Percentiles rank a stretch among this genome's conserved stretches.
These are phyloP conservation scores for Candida ulmi DNA, from an alignment of 805 yeast species.

Conservation along the genomic window DNA sequence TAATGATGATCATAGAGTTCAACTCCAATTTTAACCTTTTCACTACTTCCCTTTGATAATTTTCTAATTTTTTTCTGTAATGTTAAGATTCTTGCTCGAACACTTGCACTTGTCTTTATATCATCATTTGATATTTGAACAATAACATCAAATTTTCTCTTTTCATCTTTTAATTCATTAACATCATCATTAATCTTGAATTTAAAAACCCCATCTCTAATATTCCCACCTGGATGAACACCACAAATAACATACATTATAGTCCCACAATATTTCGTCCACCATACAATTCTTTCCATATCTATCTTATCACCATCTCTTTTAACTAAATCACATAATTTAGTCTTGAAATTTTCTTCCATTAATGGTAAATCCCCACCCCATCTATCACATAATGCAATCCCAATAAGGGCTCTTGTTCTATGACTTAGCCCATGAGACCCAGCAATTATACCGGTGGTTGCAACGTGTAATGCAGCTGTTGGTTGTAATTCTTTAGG, in stretches of 20 bases:
- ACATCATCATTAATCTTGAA: conserved; percentile 33
- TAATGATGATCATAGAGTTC: conserved; percentile 33
- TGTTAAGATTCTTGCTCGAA: conserved; percentile 50
- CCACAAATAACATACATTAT: conserved; percentile 76
- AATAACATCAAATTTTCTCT: conserved; percentile 32
- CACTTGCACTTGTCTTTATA: conserved; percentile 53
- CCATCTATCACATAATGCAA: conserved; percentile 76
- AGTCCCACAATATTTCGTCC: conserved; percentile 70
- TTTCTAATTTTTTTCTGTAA: conserved; percentile 58
- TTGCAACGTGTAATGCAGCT: conserved; percentile 66
- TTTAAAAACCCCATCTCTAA: conserved; percentile 51
- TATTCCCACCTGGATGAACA: conserved; percentile 76
- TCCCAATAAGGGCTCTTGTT: conserved; percentile 64
- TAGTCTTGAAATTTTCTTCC: conserved; percentile 41
- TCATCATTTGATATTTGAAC: conserved; percentile 46
- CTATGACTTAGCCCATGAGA: conserved; percentile 72
- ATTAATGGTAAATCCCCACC: conserved; percentile 67
- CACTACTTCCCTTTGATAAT: conserved; percentile 43
- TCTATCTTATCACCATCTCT: conserved; percentile 38
- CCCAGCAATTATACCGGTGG: conserved; percentile 71
- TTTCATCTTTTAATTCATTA: conserved; percentile 23
- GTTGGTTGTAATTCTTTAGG: conserved; percentile 74
- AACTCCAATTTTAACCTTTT: conserved; percentile 47
- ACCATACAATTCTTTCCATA: conserved; percentile 50
- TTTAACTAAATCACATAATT: conserved; percentile 43